phyloP scores from a whole-genome alignment of 352 stramenopile species.

The Globisporangium nunn region DNA sequence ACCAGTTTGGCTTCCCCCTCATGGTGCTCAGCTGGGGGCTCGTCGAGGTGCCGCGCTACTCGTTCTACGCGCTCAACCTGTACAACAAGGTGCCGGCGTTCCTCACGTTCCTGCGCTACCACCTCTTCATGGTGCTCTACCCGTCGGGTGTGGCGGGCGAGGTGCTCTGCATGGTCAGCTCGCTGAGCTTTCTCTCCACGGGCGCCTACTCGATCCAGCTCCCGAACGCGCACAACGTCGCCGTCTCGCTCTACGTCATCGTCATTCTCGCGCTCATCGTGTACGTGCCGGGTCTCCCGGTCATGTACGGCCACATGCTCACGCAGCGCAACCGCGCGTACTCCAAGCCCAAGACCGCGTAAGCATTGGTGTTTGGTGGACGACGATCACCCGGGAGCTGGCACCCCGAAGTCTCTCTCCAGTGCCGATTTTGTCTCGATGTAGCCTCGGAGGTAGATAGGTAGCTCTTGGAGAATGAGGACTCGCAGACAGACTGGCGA shows the following conservation, averaged over 20 bases:
- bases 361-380: slow-evolving; percentile 9
- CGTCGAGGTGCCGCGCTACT: slow-evolving; percentile 94
- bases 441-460: neutral
- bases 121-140: slow-evolving; percentile 98
- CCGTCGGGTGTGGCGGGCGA: slow-evolving; percentile 93
- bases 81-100: slow-evolving; percentile 90
- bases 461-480: neutral
- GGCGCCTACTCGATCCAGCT: slow-evolving; percentile 65
- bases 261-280: slow-evolving; percentile 61
- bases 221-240: slow-evolving; percentile 74
- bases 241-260: slow-evolving; percentile 65
- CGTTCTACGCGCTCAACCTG: slow-evolving; percentile 96
- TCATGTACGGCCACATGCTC: slow-evolving; percentile 87
- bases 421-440: neutral
- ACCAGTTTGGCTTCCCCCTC: slow-evolving; percentile 80
- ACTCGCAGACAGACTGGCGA: neutral
- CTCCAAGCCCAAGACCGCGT: slow-evolving; percentile 67
- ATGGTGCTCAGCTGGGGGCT: slow-evolving; percentile 87
- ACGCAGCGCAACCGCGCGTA: slow-evolving; percentile 79
- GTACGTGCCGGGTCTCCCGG: slow-evolving; percentile 67
- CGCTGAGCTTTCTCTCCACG: slow-evolving; percentile 43
- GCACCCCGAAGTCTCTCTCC: too few species aligned
- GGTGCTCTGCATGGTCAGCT: slow-evolving; percentile 70
- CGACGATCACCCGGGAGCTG: too few species aligned
- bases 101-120: slow-evolving; percentile 97